Evolutionary conservation across 345 rosid genomes (phyloP), one percentile per base, ranked within the genome.

Genomic region (Pugionium cornutum): DNA sequence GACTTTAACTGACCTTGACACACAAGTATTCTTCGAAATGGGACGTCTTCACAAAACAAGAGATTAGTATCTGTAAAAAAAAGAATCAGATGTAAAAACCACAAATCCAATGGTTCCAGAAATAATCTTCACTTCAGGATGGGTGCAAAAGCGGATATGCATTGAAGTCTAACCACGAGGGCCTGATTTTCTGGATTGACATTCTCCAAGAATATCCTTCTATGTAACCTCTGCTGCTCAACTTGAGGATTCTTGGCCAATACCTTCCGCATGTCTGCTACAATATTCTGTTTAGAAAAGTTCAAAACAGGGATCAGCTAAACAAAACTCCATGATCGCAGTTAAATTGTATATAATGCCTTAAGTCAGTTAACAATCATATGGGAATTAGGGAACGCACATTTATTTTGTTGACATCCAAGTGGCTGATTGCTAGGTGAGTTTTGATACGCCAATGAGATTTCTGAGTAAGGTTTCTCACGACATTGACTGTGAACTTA

Each of bases 391-490:
- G 39, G 35, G 35, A 76, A 70, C 69, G 52, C 64, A 89, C 97
- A 69, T 77, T 77, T 59, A 87, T 82, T 75, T 89, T 89, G 75
- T 81, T 69, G n/a, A 77, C 88, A 78, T 89, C 97, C 79, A 83
- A 79, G 80, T 89, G 97, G 76, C 89, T 85, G 72, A 89, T 80
- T 53, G 94, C 91, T 52, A 89, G 76, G 69, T 89, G 89, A 47
- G 91, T 89, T 81, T 89, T 89, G 56, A 89, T 80, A 59, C 91
- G 97, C 97, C 97, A 89, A 79, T 89, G 97, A 74, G 85, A 78
- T 79, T 87, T 87, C 76, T 89, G 95, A 62, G 74, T 89, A 55
- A 89, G 95, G 74, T 89, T 89, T 80, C 94, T 87, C 58, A 89
- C 91, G 59, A 87, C 85, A 77, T 78, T 89, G 57, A 83, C 77